Evolutionary conservation across 352 stramenopile genomes (phyloP), one percentile per base, ranked within the genome.

Genomic region (Pythium myriotylum): DNA sequence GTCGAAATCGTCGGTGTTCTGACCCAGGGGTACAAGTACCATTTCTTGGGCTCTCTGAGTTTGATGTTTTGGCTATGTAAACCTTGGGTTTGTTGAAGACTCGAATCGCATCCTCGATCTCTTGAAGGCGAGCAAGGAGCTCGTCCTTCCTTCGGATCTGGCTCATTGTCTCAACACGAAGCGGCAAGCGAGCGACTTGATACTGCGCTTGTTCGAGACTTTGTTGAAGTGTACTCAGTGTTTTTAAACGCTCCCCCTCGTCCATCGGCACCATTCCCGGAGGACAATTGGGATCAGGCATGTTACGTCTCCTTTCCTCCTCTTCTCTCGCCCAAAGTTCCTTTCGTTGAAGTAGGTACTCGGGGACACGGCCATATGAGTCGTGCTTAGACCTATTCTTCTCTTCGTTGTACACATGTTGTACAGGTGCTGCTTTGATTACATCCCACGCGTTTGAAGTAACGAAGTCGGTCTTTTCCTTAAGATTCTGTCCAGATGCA

Each of bases 81-180:
- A 97, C 89, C 72, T 94, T 97, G 0, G 72, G 39, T 12, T 86
- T 81, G 54, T 82, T 82, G 39, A 97, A 97, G 16, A 97, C 86
- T 27, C 81, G 84, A 68, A 97, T 95, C 20, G 91, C 89, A 49
- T 93, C 84, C 29, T 97, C 89, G 43, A 97, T 96, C 59, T 97
- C 89, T 55, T 84, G 82, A 16, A 97, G 64, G 50, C 94, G 92
- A 17, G 69, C 62, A 41, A 97, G 86, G 3, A 97, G 63, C 35
- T 85, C 84, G 33, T 91, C 82, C 63, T 96, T 94, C 41, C 81
- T 74, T 24, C 84, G 81, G 17, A 87, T 88, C 67, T 96, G 84
- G 20, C 73, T 86, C 12, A 84, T 70, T 1, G 88, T 96, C 54
- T 97, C 86, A 29, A 96, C 86, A 17, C 89, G 83, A 12, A 97